These are phyloP conservation scores for Rhododendron kiyosumense DNA, from an alignment of 148 eudicot species.

Conservation along the genomic window DNA sequence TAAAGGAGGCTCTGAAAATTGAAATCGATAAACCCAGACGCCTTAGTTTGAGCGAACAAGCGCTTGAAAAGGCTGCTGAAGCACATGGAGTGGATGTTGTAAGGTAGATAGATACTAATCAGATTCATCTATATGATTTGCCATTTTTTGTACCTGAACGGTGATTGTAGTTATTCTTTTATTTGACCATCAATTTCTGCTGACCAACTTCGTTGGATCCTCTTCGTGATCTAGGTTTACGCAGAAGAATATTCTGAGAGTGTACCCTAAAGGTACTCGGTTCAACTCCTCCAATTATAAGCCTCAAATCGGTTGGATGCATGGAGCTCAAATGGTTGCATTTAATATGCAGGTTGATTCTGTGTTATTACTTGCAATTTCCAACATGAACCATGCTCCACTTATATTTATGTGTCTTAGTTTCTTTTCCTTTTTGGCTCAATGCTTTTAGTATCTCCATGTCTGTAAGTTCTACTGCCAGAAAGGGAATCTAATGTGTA, in stretches of 20 bases:
- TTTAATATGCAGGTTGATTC: constrained; percentile 84
- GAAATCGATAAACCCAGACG: constrained; percentile 64
- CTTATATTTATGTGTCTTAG: neutral
- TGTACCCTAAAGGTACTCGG: constrained; percentile 77
- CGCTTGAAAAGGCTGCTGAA: constrained; percentile 66
- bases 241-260: constrained; percentile 71
- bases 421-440: neutral
- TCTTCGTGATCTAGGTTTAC: constrained; percentile 56
- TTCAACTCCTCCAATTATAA: constrained; percentile 78
- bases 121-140: neutral
- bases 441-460: neutral
- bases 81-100: constrained; percentile 52
- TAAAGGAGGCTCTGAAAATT: constrained; percentile 62
- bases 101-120: constrained; percentile 45
- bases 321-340: constrained; percentile 98
- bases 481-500: neutral
- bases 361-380: neutral
- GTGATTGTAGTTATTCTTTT: neutral
- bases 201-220: neutral
- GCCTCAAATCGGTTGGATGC: constrained; percentile 76
- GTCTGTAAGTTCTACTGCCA: neutral
- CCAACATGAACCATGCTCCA: neutral
- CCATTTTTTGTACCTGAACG: neutral
- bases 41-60: constrained; percentile 84
- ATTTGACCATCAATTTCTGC: neutral